Percentiles rank a stretch among this genome's conserved stretches.
These are phyloP conservation scores for Trichoderma orchidacearum DNA, from an alignment of 495 filamentous ascomycete species.

Conservation along the genomic window DNA sequence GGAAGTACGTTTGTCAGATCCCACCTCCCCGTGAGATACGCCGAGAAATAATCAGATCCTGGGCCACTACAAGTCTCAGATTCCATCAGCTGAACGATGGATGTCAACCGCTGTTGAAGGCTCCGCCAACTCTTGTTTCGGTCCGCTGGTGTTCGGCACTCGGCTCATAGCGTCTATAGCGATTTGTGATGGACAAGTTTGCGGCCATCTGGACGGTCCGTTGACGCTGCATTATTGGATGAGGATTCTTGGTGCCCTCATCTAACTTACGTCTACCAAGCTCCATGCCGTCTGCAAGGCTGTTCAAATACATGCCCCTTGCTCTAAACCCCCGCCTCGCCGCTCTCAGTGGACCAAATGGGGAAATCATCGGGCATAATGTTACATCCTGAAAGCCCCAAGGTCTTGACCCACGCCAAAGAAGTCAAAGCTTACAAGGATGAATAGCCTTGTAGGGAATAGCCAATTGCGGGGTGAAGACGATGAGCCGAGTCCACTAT, in stretches of 20 bases:
- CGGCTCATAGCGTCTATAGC: too few relatives aligned
- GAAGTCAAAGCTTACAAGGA: background rate
- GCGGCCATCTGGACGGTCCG: too few relatives aligned
- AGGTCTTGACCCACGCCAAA: background rate
- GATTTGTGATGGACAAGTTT: too few relatives aligned
- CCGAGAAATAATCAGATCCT: background rate
- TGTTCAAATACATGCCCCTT: background rate
- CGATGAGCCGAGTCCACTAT: background rate
- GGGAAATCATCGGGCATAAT: background rate
- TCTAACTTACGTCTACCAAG: too few relatives aligned
- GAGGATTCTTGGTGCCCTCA: too few relatives aligned
- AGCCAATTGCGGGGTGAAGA: background rate
- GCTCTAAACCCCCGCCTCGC: background rate
- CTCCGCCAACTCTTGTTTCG: too few relatives aligned
- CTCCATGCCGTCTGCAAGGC: background rate
- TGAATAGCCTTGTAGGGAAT: background rate
- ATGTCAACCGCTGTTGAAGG: background rate
- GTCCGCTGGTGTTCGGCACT: too few relatives aligned
- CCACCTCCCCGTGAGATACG: background rate
- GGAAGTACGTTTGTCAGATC: background rate
- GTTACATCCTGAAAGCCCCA: background rate
- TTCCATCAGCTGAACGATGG: background rate
- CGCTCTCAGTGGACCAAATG: background rate
- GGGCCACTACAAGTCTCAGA: background rate
- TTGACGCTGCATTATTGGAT: too few relatives aligned